Evolutionary conservation across 257 asterid species (phyloP), one percentile per base, ranked within the genome.

Genomic region (Lantana camara): DNA sequence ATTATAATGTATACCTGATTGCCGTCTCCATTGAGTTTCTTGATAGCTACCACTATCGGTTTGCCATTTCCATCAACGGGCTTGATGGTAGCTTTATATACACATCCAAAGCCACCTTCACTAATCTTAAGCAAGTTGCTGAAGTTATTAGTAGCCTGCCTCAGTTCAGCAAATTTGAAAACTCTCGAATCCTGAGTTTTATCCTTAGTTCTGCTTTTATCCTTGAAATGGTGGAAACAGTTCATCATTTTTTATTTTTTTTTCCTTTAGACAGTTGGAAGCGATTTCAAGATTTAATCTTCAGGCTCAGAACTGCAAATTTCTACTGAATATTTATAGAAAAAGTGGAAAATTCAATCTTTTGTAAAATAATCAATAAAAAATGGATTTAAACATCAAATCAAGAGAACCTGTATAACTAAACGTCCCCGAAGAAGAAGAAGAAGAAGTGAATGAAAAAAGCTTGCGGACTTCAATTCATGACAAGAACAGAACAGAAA

Each of bases 91-190:
- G 86, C 96, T 47, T 74, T 83, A 42, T 83, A 89, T 0, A 91
- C 98, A 45, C 92, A 81, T 54, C 96, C 98, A 46, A 91, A 91
- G 12, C 98, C 98, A 3, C 98, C 98, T 76, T 91, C 96, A 0
- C 98, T 96, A 21, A 91, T 79, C 83, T 88, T 83, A 5, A 86
- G 84, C 9, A 69, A 58, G 70, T 88, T 79, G 46, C 57, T 79
- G 67, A 89, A 91, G 69, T 86, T 81, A 48, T 80, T 76, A 14
- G 98, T 91, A 1, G 96, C 96, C 60, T 79, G 78, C 40, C 63
- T 82, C 0, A 91, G 83, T 74, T 89, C 96, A 2, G 78, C 22
- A 68, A 73, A 85, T 7, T 83, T 75, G 48, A 91, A 91, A 6
- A 83, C 95, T 61, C 96, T 80, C 82, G 89, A 63, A 6, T 79